Base-by-base conservation (phyloP, 2,329 filamentous ascomycete species). In the Rosellinia necatrix region DNA sequence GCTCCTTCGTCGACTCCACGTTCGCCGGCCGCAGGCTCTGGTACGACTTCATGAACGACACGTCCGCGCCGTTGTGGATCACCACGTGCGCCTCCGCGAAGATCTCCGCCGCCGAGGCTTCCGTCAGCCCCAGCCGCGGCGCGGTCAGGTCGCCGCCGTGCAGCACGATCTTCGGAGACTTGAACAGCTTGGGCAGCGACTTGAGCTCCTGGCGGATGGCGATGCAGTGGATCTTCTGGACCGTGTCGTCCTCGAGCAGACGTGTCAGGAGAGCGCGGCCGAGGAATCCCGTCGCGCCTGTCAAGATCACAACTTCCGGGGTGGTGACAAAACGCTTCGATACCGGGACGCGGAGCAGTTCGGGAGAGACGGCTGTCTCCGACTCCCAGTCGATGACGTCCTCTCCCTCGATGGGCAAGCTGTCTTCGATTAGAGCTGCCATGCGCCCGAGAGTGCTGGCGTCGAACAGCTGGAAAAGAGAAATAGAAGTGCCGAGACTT, bases 151-250 rank as follows among this genome's bases (percentile, higher is more conserved):
- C 77, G 13, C 76, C 80, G 43, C 68, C 71, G 66, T 82, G 86
- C 17, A 88, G 76, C 44, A 87, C 76, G n/a, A 70, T 64, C 15
- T 72, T 67, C 0, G 63, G 57, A 3, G 70, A 44, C 10, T 55
- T 63, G 25, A 81, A 71, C 27, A 69, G 64, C 5, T 10, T 24
- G 12, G 37, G 19, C 3, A 22, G 17, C 2, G 17, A 25, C 2
- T 0, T 32, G 12, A 15, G 22, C 5, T 49, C 49, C 6, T 29
- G 21, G 5, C 71, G 65, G 1, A 78, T 66, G 4, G 78, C 77
- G 8, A 82, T 41, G 56, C 77, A 80, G 62, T 79, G 74, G 1
- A 83, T 64, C 10, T 64, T 66, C 1, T 50, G 25, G 0, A 82
- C 68, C 0, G 52, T 47, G 0, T 62, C 30, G 4, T 72, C 50